These are phyloP conservation scores for Paraleonurus japonicus DNA, from an alignment of 257 asterid species.

Conservation along the genomic window DNA sequence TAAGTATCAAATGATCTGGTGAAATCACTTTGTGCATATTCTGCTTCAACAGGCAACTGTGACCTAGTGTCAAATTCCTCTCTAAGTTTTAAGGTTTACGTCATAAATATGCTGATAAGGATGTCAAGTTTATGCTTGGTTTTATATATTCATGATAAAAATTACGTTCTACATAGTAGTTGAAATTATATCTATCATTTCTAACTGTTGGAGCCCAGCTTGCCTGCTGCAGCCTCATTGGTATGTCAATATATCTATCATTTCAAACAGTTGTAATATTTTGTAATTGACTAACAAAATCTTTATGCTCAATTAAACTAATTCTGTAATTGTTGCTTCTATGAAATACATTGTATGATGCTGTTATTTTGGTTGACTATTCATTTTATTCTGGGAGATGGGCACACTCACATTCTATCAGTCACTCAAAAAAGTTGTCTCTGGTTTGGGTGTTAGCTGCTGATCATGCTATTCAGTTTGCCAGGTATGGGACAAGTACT, in stretches of 20 bases:
- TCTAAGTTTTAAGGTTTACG: neutral
- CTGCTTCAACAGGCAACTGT: neutral
- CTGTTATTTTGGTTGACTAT: constrained; percentile 52
- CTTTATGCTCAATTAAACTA: constrained; percentile 15
- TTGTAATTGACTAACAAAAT: constrained; percentile 17
- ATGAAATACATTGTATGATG: constrained; percentile 54
- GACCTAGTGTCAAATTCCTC: constrained; percentile 2
- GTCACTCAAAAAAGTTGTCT: constrained; percentile 48
- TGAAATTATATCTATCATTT: constrained; percentile 17
- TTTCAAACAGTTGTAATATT: neutral
- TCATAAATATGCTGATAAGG: neutral
- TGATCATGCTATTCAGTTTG: constrained; percentile 59
- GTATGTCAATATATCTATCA: constrained; percentile 40
- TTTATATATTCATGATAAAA: constrained; percentile 19
- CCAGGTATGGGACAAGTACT: constrained; percentile 45
- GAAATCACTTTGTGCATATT: constrained; percentile 12
- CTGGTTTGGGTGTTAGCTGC: constrained; percentile 65
- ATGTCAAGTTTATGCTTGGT: neutral
- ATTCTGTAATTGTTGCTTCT: constrained; percentile 37
- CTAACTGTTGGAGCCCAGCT: constrained; percentile 59
- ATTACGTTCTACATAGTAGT: constrained; percentile 5
- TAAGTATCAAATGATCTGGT: neutral
- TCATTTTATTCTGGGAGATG: constrained; percentile 55
- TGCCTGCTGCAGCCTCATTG: constrained; percentile 55
- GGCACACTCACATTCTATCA: constrained; percentile 37